phyloP scores from a whole-genome alignment of 192 early-diverging fungal species.

The Spizellomyces punctatus region DNA sequence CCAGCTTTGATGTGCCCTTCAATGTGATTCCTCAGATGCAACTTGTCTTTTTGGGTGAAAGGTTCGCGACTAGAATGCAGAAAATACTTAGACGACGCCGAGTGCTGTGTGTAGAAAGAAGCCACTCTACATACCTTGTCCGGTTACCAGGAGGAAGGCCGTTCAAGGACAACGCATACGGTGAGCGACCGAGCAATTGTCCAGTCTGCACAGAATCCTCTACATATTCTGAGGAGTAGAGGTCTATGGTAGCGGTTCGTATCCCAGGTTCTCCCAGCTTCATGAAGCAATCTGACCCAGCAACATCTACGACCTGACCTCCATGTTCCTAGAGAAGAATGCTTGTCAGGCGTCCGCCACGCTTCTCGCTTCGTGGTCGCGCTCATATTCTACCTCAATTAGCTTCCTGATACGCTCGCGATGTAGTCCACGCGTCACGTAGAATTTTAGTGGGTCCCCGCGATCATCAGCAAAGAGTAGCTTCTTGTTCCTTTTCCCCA shows the following conservation, averaged over 20 bases:
- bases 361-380: neutral
- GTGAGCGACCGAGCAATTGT: neutral
- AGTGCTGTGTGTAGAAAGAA: neutral
- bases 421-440: conserved; percentile 14
- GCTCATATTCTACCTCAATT: neutral
- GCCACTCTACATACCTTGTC: conserved; percentile 1
- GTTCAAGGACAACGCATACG: neutral
- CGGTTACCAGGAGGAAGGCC: neutral
- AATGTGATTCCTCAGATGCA: neutral
- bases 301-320: neutral
- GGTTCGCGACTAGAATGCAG: neutral
- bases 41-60: neutral
- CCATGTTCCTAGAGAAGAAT: conserved; percentile 2
- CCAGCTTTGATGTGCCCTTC: conserved; percentile 1
- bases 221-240: conserved; percentile 15
- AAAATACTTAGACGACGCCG: neutral
- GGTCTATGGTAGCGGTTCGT: neutral
- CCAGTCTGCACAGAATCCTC: conserved; percentile 3
- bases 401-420: neutral
- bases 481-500: neutral
- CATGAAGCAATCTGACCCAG: conserved; percentile 4
- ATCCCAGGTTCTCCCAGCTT: conserved; percentile 1
- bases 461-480: conserved; percentile 5
- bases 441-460: conserved; percentile 13
- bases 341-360: neutral